phyloP scores from a whole-genome alignment of 768 basidiomycete genomes.

The Calvatia gigantea region DNA sequence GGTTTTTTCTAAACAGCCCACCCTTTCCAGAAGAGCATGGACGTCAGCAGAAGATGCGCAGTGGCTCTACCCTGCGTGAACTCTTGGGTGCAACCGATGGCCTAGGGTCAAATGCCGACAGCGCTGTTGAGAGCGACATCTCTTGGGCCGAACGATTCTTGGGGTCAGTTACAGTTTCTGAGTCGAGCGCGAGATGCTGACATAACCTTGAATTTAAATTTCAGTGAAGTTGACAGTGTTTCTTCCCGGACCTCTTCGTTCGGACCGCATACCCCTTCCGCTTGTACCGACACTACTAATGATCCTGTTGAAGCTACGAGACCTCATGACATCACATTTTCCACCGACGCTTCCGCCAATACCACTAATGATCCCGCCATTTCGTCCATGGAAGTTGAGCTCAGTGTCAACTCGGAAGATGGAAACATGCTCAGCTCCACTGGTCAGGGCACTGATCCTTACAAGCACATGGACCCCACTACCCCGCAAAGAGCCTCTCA shows the following conservation, averaged over 20 bases:
- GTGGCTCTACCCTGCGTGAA: conserved; percentile 72
- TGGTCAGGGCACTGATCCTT: conserved; percentile 13
- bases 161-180: conserved; percentile 38
- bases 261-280: conserved; percentile 49
- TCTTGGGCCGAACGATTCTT: conserved; percentile 82
- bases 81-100: conserved; percentile 56
- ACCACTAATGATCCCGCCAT: conserved; percentile 47
- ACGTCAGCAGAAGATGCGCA: conserved; percentile 48
- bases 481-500: conserved; percentile 71
- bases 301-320: conserved; percentile 18
- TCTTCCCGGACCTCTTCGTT: conserved; percentile 25
- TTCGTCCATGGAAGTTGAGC: conserved; percentile 75
- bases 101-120: conserved; percentile 29
- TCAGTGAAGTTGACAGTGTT: conserved; percentile 41
- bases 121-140: conserved; percentile 63
- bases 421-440: conserved; percentile 20
- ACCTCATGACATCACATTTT: conserved; percentile 34
- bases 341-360: conserved; percentile 41
- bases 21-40: conserved; percentile 28
- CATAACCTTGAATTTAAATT: background rate
- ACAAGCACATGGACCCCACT: conserved; percentile 30
- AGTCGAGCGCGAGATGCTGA: background rate
- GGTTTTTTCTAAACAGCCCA: conserved; percentile 64
- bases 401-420: conserved; percentile 49
- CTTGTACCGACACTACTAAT: conserved; percentile 28